phyloP scores from a whole-genome alignment of 345 rosid species.

The Cardamine occulta region DNA sequence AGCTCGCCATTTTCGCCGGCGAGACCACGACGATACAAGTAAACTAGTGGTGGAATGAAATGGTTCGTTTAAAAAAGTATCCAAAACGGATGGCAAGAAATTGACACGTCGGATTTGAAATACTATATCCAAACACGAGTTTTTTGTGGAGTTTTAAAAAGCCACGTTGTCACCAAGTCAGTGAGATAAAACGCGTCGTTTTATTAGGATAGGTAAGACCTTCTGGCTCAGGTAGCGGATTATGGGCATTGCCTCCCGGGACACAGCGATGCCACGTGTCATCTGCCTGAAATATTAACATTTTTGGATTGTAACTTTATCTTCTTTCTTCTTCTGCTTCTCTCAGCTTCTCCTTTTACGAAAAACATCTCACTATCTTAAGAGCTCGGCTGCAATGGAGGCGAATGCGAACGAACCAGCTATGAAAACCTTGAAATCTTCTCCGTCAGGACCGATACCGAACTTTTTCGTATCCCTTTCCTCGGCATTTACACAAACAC shows the following conservation, averaged over 20 bases:
- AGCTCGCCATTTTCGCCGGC: slow-evolving; percentile 51
- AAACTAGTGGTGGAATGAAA: slow-evolving; percentile 9
- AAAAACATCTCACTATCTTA: slow-evolving; percentile 1
- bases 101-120: slow-evolving; percentile 41
- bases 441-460: slow-evolving; percentile 12
- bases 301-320: slow-evolving; percentile 29
- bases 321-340: slow-evolving; percentile 28
- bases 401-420: slow-evolving; percentile 38
- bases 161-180: slow-evolving; percentile 20
- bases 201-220: neutral
- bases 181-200: slow-evolving; percentile 14
- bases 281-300: neutral
- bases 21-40: slow-evolving; percentile 13
- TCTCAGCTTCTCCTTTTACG: slow-evolving; percentile 24
- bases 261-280: slow-evolving; percentile 41
- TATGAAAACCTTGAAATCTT: slow-evolving; percentile 31
- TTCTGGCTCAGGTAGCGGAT: neutral
- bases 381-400: slow-evolving; percentile 41
- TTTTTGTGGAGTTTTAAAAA: slow-evolving; percentile 21
- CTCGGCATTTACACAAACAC: slow-evolving; percentile 53
- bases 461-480: slow-evolving; percentile 48
- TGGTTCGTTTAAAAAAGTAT: slow-evolving; percentile 20
- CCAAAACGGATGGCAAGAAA: slow-evolving; percentile 13
- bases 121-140: slow-evolving; percentile 32
- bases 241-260: neutral